phyloP scores from a whole-genome alignment of 176 grass and related monocot species.

The Eragrostis curvula region DNA sequence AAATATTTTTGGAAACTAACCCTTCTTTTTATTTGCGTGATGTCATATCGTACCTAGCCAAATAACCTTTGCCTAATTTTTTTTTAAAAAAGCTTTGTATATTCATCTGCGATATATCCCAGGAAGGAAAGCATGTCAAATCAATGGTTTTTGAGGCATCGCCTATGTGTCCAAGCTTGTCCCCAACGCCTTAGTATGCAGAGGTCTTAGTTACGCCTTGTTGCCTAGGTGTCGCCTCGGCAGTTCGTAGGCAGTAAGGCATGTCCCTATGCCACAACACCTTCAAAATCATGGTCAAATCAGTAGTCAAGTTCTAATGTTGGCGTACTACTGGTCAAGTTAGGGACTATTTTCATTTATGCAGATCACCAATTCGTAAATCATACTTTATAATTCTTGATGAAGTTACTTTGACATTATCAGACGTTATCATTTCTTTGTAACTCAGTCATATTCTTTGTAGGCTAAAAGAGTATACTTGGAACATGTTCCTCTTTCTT shows the following conservation, averaged over 20 bases:
- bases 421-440: neutral
- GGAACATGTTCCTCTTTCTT: conserved; percentile 65
- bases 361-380: neutral
- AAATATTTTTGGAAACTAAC: neutral
- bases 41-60: neutral
- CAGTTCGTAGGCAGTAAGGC: too few relatives aligned
- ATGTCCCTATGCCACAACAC: neutral
- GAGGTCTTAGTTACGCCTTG: too few relatives aligned
- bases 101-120: neutral
- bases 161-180: neutral
- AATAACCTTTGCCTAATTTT: conserved; percentile 15
- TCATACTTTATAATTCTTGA: neutral
- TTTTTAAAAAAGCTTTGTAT: neutral
- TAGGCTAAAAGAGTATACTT: conserved; percentile 86
- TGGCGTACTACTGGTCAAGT: neutral
- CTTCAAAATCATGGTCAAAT: conserved; percentile 8
- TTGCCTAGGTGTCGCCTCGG: too few relatives aligned
- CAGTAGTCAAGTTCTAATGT: neutral
- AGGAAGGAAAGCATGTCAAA: neutral
- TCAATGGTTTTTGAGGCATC: neutral
- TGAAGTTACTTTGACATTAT: neutral
- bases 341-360: conserved; percentile 34
- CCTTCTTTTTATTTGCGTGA: neutral
- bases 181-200: too few relatives aligned
- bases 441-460: conserved; percentile 31